Conservation (phyloP, 768 basidiomycete genomes). For the Sarcomyxa edulis region DNA sequence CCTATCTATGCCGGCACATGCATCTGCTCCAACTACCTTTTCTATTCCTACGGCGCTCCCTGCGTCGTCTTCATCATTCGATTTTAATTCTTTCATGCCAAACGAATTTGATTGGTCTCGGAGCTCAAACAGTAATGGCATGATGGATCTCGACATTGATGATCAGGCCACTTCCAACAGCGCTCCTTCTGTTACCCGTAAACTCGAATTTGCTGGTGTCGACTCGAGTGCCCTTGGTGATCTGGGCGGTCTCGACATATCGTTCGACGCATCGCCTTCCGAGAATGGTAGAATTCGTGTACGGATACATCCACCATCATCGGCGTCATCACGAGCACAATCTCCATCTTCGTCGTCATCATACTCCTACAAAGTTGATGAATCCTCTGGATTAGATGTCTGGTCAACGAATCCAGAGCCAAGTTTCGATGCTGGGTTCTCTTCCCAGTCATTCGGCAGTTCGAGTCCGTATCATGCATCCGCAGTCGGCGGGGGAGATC, state of each 20-base stretch:
- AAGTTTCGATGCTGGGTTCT: slow-evolving; percentile 14
- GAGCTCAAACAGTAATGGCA: slow-evolving; percentile 22
- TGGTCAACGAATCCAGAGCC: slow-evolving; percentile 11
- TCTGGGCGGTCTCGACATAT: slow-evolving; percentile 61
- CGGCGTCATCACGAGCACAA: slow-evolving; percentile 34
- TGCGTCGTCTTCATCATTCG: slow-evolving; percentile 38
- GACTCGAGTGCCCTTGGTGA: slow-evolving; percentile 41
- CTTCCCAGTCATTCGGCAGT: too few species aligned
- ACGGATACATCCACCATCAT: slow-evolving; percentile 59
- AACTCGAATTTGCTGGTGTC: slow-evolving; percentile 55
- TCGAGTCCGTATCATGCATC: too few species aligned
- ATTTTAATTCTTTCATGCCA: slow-evolving; percentile 41
- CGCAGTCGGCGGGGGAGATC: slow-evolving; percentile 32
- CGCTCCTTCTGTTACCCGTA: slow-evolving; percentile 30
- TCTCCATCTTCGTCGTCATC: slow-evolving; percentile 21
- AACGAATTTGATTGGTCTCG: slow-evolving; percentile 54
- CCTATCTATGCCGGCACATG: slow-evolving; percentile 57
- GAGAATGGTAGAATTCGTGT: slow-evolving; percentile 72
- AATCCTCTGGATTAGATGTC: neutral
- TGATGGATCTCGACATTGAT: slow-evolving; percentile 46
- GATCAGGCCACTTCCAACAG: slow-evolving; percentile 29
- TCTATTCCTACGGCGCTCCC: slow-evolving; percentile 46
- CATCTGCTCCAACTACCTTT: slow-evolving; percentile 46
- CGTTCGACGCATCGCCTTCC: slow-evolving; percentile 60
- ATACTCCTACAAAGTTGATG: slow-evolving; percentile 10